Base-by-base conservation (phyloP, 148 eudicot genomes). In the Diospyros kaki region DNA sequence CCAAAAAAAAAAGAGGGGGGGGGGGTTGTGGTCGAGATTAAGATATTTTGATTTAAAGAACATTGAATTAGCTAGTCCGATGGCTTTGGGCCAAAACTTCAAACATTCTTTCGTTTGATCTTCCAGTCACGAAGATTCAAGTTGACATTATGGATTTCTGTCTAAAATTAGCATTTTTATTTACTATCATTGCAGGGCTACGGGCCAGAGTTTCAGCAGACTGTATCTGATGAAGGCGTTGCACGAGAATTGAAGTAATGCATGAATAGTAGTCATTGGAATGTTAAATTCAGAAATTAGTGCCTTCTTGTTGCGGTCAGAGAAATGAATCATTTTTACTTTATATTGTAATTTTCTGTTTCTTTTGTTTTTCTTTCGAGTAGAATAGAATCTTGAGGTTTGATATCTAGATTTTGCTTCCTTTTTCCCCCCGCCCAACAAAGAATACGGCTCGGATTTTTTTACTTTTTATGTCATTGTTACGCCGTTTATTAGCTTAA, bases 131-230 rank as follows among this genome's bases (percentile, higher is more conserved):
- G n/a, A n/a, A n/a, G n/a, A n/a, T n/a, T n/a, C n/a, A 2, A 52
- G 52, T 56, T 41, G 28, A 58, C 18, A 71, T 71, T 6, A 28
- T 45, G 3, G 45, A 73, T 41, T 45, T 73, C 13, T 46, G 28
- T 61, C 45, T 55, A 44, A 50, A 50, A 4, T 13, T 39, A 65
- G 41, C 68, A 7, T 11, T 7, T 50, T 45, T 46, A 11, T 72
- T 46, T 9, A 42, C 40, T 66, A 62, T n/a, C 41, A 66, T 56
- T 86, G 85, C 91, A 95, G 98, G 79, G 98, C 91, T 75, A 98
- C 97, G 28, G 98, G 99, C 50, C 99, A 92, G 83, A 91, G 88
- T 81, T 92, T 95, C 81, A 86, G 91, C 71, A 84, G 81, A 75
- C 79, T 95, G 45, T 88, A 93, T 74, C 78, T 91, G 84, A 84